These are phyloP conservation scores for Polytrichum commune DNA, from an alignment of 225 moss, liverwort and hornwort genomes.

Conservation along the genomic window DNA sequence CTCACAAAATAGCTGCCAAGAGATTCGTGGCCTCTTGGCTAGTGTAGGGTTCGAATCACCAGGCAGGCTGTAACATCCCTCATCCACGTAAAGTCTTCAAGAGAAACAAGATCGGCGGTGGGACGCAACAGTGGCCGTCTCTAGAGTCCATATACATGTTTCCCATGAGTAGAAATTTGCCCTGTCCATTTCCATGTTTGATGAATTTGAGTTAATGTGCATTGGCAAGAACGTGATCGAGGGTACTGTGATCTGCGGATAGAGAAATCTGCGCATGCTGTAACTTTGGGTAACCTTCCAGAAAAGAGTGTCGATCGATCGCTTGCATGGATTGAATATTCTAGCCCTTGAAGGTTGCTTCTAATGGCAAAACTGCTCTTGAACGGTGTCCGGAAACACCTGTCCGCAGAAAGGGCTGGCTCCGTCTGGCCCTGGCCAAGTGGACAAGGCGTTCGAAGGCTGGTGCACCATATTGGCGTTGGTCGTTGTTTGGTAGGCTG, in stretches of 20 bases:
- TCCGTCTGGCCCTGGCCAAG: slow-evolving; percentile 23
- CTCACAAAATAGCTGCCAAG: slow-evolving; percentile 41
- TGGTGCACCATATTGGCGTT: slow-evolving; percentile 19
- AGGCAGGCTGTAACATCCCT: slow-evolving; percentile 1
- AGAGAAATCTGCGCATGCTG: not conserved
- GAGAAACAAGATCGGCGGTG: slow-evolving; percentile 2
- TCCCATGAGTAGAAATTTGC: too few species aligned
- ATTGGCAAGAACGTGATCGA: too few species aligned
- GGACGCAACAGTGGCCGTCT: too few species aligned
- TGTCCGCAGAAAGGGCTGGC: slow-evolving; percentile 28
- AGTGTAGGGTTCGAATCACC: slow-evolving; percentile 11
- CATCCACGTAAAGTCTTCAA: slow-evolving; percentile 1
- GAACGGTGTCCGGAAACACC: slow-evolving; percentile 34
- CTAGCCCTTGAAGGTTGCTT: not conserved
- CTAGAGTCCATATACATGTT: too few species aligned
- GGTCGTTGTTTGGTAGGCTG: slow-evolving; percentile 16
- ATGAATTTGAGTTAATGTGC: not conserved
- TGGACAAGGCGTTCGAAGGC: slow-evolving; percentile 16
- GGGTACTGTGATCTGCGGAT: not conserved
- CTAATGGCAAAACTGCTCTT: slow-evolving; percentile 65
- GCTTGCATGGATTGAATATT: too few species aligned
- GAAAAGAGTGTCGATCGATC: not conserved
- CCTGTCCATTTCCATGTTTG: not conserved
- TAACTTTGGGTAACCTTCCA: not conserved
- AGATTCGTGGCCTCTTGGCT: slow-evolving; percentile 1